A percentile compares a stretch with the other conserved stretches of the same genome.
These are phyloP conservation scores for Trametes cingulata DNA, from an alignment of 768 basidiomycete species.

Conservation along the genomic window DNA sequence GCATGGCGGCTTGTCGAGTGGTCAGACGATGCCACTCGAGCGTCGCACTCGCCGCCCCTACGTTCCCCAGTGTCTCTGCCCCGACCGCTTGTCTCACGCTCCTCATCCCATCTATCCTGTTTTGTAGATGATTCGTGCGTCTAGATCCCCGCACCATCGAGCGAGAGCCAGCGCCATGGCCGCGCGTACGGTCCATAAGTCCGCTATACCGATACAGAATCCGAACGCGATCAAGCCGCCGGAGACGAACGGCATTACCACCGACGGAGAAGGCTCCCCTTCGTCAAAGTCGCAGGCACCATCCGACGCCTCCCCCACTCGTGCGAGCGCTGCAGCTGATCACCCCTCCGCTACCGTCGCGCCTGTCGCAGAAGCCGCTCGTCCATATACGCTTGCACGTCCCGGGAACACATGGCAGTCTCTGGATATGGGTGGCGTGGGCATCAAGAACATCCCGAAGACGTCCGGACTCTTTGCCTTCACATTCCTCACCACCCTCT, in stretches of 20 bases:
- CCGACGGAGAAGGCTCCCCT: conserved; percentile 31
- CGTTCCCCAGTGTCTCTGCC: background rate
- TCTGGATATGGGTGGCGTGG: conserved; percentile 94
- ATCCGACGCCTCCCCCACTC: conserved; percentile 38
- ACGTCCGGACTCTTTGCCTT: conserved; percentile 78
- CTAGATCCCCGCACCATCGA: conserved; percentile 89
- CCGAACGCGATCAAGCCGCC: conserved; percentile 69
- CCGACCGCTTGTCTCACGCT: conserved; percentile 9
- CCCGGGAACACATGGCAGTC: conserved; percentile 85
- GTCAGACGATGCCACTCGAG: background rate
- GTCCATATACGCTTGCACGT: conserved; percentile 62
- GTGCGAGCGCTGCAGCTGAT: conserved; percentile 41
- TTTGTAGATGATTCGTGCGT: conserved; percentile 74
- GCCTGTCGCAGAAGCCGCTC: conserved; percentile 66
- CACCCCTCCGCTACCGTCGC: conserved; percentile 79
- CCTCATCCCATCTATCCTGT: conserved; percentile 14
- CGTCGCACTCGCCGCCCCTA: conserved; percentile 2
- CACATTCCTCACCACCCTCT: conserved; percentile 91
- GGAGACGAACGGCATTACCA: conserved; percentile 34
- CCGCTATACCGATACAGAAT: conserved; percentile 90
- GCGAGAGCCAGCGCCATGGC: conserved; percentile 96
- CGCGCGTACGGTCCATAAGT: conserved; percentile 81
- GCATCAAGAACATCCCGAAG: conserved; percentile 86
- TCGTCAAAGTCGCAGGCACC: conserved; percentile 18
- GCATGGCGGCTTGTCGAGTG: background rate